These are phyloP conservation scores for Diaporthe longicolla DNA, from an alignment of 2,329 filamentous ascomycete genomes.

Conservation along the genomic window DNA sequence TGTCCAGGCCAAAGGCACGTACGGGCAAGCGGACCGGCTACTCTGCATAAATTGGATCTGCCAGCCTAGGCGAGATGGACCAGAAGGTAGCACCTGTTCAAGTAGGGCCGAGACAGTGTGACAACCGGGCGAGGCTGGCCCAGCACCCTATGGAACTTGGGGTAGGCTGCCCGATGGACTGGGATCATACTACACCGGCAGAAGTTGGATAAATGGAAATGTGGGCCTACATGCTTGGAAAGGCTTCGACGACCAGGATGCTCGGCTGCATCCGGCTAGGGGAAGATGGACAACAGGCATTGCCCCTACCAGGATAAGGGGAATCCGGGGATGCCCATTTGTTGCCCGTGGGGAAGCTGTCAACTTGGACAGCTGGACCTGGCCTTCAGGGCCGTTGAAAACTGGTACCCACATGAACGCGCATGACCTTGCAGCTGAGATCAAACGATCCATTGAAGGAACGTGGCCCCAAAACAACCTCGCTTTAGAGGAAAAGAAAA, in stretches of 20 bases:
- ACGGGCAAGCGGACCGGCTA: constrained; percentile 38
- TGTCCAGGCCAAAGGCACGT: not conserved
- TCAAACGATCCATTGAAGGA: constrained; percentile 2
- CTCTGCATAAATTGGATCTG: constrained; percentile 36
- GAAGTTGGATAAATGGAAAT: constrained; percentile 38
- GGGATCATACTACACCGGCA: constrained; percentile 30
- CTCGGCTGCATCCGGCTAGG: constrained; percentile 26
- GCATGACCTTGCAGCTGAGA: constrained; percentile 21
- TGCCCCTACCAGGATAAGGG: constrained; percentile 23
- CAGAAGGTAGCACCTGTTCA: constrained; percentile 1
- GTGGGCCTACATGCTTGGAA: constrained; percentile 12
- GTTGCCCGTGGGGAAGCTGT: constrained; percentile 31
- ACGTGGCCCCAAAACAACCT: not conserved
- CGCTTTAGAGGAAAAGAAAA: not conserved
- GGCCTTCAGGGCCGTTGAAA: not conserved
- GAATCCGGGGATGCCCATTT: constrained; percentile 25
- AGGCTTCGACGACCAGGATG: constrained; percentile 10
- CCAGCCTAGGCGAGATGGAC: constrained; percentile 25
- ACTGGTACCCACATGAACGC: constrained; percentile 19
- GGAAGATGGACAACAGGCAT: constrained; percentile 4
- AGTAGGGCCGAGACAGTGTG: constrained; percentile 23
- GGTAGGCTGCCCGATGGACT: constrained; percentile 21
- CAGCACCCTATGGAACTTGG: constrained; percentile 27
- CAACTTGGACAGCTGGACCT: constrained; percentile 18
- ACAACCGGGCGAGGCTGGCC: constrained; percentile 25